Base-by-base conservation (phyloP, 2,329 filamentous ascomycete species). In the Capronia americana region DNA sequence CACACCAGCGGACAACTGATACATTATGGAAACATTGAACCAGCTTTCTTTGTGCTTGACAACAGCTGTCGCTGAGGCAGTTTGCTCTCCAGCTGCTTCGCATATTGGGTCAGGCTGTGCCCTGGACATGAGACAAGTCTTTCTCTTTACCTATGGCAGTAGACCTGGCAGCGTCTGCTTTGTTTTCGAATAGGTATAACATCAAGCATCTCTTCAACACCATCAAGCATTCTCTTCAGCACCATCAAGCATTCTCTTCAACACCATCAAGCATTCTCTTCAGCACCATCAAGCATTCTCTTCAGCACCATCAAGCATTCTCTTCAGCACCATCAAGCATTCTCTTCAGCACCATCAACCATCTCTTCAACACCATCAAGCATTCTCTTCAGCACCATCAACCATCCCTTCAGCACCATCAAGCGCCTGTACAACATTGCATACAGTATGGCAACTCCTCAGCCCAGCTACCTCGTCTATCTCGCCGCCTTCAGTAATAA, bases 41-140 rank as follows among this genome's bases (percentile, higher is more conserved):
- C 44, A 23, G 10, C 44, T 48, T 23, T 48, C 20, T 20, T 48
- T 48, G 44, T 48, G 44, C 44, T 48, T 48, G 44, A 48, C 44
- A 48, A 14, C n/a, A 48, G 44, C 44, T 20, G 10, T 7, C 44
- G 44, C 44, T n/a, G 44, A 48, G 44, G 20, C 17, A 48, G 17
- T 7, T 7, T 23, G 44, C 44, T 48, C 44, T 48, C 44, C 14
- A 48, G 44, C 17, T 48, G 20, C 44, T 11, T n/a, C 2, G 17
- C 14, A 48, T 12, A 14, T 48, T 8, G 17, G 17, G 44, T 48
- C 44, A 48, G 44, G 44, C 44, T 48, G 44, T 48, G 44, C 2
- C 20, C 17, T 23, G 44, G 44, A n/a, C 44, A 50, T 6, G 46
- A 24, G 46, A 2, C n/a, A 50, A 24, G 46, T 50, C 46, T 14